phyloP scores from a whole-genome alignment of 2,329 filamentous ascomycete species.

The Diatrype stigma region DNA sequence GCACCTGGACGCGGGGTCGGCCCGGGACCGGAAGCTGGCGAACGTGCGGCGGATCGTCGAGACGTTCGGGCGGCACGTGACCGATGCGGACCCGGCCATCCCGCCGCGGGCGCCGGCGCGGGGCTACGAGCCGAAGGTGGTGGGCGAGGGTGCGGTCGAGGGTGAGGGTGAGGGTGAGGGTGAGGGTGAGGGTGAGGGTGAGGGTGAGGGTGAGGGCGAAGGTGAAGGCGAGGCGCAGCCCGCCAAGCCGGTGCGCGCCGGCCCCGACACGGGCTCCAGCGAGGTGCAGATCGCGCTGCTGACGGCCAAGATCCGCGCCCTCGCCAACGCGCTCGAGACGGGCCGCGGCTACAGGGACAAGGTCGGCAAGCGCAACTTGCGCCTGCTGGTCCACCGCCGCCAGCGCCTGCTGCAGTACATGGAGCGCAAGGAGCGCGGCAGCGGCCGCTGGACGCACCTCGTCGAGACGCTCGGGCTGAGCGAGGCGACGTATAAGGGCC shows the following conservation, averaged over 20 bases:
- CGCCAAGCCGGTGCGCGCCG: slow-evolving; percentile 58
- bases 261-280: slow-evolving; percentile 87
- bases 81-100: slow-evolving; percentile 72
- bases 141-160: no score
- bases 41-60: slow-evolving; percentile 84
- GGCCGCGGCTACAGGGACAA: slow-evolving; percentile 77
- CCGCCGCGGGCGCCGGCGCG: slow-evolving; percentile 53
- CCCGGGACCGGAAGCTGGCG: slow-evolving; percentile 72
- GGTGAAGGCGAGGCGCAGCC: no score
- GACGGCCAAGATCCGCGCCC: slow-evolving; percentile 84
- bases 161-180: no score
- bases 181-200: no score
- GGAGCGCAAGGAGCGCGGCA: slow-evolving; percentile 83
- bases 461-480: slow-evolving; percentile 80
- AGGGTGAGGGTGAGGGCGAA: no score
- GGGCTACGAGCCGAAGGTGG: slow-evolving; percentile 34
- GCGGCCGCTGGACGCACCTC: slow-evolving; percentile 83
- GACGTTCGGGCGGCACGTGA: slow-evolving; percentile 86
- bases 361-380: slow-evolving; percentile 87
- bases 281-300: slow-evolving; percentile 98
- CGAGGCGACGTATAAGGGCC: slow-evolving; percentile 83
- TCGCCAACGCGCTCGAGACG: slow-evolving; percentile 67
- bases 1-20: slow-evolving; percentile 69
- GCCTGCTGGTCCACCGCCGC: slow-evolving; percentile 78
- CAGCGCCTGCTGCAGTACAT: slow-evolving; percentile 88